phyloP scores from a whole-genome alignment of 148 eudicot species.

The Polygonum aviculare region DNA sequence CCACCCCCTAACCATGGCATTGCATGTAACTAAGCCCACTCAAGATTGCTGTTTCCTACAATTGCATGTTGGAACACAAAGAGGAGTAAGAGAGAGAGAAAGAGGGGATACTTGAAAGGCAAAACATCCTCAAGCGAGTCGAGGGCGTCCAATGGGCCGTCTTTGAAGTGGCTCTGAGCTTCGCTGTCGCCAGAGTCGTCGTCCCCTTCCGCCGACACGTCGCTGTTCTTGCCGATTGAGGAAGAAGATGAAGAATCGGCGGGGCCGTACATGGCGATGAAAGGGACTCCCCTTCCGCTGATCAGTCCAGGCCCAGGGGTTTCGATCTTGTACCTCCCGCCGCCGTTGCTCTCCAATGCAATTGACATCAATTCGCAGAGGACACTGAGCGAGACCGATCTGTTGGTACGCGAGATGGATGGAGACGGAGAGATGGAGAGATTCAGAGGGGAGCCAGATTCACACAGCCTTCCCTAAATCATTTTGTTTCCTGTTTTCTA shows the following conservation, averaged over 20 bases:
- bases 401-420: neutral
- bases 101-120: slow-evolving; percentile 36
- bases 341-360: slow-evolving; percentile 23
- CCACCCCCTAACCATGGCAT: too few relatives aligned
- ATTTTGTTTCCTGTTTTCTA: too few relatives aligned
- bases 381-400: too few relatives aligned
- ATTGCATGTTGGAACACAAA: neutral
- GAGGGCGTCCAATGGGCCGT: slow-evolving; percentile 29
- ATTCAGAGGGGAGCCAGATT: neutral
- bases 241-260: slow-evolving; percentile 29
- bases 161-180: slow-evolving; percentile 42
- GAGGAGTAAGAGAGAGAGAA: neutral
- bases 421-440: neutral
- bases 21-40: neutral
- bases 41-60: neutral
- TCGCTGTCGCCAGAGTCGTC: slow-evolving; percentile 32
- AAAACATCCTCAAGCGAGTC: slow-evolving; percentile 41
- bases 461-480: too few relatives aligned
- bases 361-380: slow-evolving; percentile 23
- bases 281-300: slow-evolving; percentile 16
- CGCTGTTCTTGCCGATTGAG: slow-evolving; percentile 55
- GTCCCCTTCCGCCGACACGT: slow-evolving; percentile 21
- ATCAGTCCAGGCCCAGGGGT: slow-evolving; percentile 20
- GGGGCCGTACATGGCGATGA: slow-evolving; percentile 14
- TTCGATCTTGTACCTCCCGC: slow-evolving; percentile 16